Conservation (phyloP, 2,329 filamentous ascomycete genomes). For the Colletotrichum sp. region DNA sequence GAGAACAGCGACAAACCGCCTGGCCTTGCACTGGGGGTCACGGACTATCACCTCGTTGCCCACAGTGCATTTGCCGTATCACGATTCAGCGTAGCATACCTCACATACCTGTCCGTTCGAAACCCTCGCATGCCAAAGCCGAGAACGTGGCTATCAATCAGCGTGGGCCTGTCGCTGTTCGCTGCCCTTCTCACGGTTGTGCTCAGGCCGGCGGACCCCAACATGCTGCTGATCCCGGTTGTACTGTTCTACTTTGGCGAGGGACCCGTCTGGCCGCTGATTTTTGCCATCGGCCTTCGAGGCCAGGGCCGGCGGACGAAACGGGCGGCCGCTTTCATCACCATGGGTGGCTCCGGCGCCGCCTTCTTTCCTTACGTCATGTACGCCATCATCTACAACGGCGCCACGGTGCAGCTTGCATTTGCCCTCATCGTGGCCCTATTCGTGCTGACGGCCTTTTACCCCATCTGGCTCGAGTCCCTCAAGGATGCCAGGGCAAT, state of each 20-base stretch:
- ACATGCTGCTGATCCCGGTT: conserved; percentile 62
- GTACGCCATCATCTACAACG: conserved; percentile 66
- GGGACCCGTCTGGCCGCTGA: conserved; percentile 81
- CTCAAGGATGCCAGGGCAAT: conserved; percentile 50
- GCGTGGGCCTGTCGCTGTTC: conserved; percentile 65
- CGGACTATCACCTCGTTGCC: conserved; percentile 73
- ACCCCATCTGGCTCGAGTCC: conserved; percentile 53
- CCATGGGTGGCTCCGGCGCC: conserved; percentile 75
- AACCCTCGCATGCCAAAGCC: conserved; percentile 63
- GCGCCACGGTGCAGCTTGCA: conserved; percentile 65
- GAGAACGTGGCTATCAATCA: conserved; percentile 70
- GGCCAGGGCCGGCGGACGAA: conserved; percentile 84
- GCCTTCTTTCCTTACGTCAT: conserved; percentile 77
- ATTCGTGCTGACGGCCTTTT: conserved; percentile 49
- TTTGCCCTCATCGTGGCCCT: conserved; percentile 67
- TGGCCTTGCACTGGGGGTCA: conserved; percentile 56
- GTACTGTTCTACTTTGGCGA: conserved; percentile 80
- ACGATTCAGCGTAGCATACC: conserved; percentile 68
- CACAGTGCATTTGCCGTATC: conserved; percentile 76
- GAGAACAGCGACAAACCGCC: conserved; percentile 38
- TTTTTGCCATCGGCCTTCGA: conserved; percentile 79
- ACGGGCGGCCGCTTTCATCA: conserved; percentile 76
- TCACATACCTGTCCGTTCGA: conserved; percentile 63
- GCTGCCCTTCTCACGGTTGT: conserved; percentile 53
- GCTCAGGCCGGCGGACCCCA: conserved; percentile 46